These are phyloP conservation scores for Coemansia sp. DNA, from an alignment of 192 early-diverging fungal species.

Conservation along the genomic window DNA sequence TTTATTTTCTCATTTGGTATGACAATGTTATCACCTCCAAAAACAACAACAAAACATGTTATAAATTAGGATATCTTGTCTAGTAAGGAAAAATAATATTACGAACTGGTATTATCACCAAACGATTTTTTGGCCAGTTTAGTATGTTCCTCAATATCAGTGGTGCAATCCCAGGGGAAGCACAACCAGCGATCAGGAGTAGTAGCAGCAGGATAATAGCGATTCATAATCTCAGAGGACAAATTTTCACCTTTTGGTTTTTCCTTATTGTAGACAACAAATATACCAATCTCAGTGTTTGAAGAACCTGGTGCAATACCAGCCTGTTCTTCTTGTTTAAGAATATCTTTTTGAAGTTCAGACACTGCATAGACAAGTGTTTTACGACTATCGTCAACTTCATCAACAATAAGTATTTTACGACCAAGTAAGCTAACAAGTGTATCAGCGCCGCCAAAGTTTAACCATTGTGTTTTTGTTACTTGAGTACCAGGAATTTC, in stretches of 20 bases:
- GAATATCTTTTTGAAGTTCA: conserved; percentile 70
- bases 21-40: too few relatives aligned
- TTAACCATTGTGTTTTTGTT: conserved; percentile 80
- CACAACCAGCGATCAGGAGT: conserved; percentile 74
- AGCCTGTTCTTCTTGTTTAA: conserved; percentile 50
- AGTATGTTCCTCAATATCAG: conserved; percentile 71
- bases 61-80: too few relatives aligned
- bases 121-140: conserved; percentile 47
- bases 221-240: conserved; percentile 59
- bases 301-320: conserved; percentile 40
- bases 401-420: conserved; percentile 75
- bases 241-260: conserved; percentile 69
- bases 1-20: too few relatives aligned
- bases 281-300: conserved; percentile 65
- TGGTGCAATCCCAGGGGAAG: conserved; percentile 71
- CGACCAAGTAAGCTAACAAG: conserved; percentile 65
- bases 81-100: not conserved
- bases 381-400: conserved; percentile 74
- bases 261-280: conserved; percentile 78
- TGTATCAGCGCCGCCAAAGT: conserved; percentile 66
- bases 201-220: conserved; percentile 71
- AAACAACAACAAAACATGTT: too few relatives aligned
- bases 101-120: not conserved
- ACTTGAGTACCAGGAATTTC: conserved; percentile 59
- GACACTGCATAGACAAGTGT: conserved; percentile 72